Evolutionary conservation across 495 filamentous ascomycete genomes (phyloP).

Genomic region (Penicillium dipodomyicola): DNA sequence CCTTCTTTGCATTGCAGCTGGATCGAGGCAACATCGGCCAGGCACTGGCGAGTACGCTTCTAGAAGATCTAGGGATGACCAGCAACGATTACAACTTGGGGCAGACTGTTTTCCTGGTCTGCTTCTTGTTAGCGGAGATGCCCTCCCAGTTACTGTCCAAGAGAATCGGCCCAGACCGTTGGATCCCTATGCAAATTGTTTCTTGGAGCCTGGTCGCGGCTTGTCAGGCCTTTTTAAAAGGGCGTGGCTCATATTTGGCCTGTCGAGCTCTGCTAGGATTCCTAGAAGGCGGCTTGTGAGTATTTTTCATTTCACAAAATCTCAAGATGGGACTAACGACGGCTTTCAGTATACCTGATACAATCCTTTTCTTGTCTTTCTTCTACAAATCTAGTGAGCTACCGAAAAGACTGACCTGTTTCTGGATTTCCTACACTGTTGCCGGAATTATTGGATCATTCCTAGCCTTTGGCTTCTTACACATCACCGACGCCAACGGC

Average conservation of each 20-base stretch:
- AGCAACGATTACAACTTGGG: conserved; percentile 68
- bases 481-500: conserved; percentile 36
- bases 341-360: conserved; percentile 14
- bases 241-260: conserved; percentile 57
- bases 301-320: background rate
- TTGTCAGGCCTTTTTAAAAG: conserved; percentile 33
- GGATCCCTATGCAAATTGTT: conserved; percentile 26
- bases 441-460: conserved; percentile 47
- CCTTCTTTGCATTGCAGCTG: conserved; percentile 58
- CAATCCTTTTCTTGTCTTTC: conserved; percentile 64
- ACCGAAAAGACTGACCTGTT: conserved; percentile 58
- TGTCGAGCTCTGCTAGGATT: conserved; percentile 62
- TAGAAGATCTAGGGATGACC: conserved; percentile 47
- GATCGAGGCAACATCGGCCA: conserved; percentile 65
- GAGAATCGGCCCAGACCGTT: conserved; percentile 12
- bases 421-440: conserved; percentile 59
- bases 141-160: conserved; percentile 44
- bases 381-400: conserved; percentile 67
- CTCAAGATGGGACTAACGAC: background rate
- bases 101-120: conserved; percentile 59
- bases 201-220: conserved; percentile 31
- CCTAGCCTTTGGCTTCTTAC: conserved; percentile 51
- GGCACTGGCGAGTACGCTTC: conserved; percentile 60
- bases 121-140: conserved; percentile 58
- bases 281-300: conserved; percentile 55